phyloP scores from a whole-genome alignment of 768 basidiomycete species.

The Holtermannia corniformis region DNA sequence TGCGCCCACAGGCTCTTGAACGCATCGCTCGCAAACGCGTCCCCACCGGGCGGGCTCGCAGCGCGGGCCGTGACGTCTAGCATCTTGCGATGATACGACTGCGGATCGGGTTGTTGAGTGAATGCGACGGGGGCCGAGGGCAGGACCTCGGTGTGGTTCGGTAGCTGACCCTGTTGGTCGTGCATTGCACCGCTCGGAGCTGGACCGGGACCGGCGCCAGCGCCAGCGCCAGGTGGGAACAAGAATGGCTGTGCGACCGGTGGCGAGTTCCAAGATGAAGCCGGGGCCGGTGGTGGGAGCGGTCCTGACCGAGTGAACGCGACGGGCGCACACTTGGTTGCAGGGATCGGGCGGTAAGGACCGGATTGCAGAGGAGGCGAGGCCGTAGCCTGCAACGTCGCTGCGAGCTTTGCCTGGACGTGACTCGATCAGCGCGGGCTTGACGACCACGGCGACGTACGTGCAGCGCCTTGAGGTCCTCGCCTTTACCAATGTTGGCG shows the following conservation, averaged over 20 bases:
- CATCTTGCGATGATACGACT: not conserved
- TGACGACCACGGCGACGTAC: conserved; percentile 12
- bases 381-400: conserved; percentile 9
- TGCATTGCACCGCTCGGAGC: no score
- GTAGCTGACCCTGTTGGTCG: not conserved
- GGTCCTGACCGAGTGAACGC: conserved; percentile 9
- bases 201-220: no score
- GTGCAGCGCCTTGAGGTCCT: conserved; percentile 26
- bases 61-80: not conserved
- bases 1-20: conserved; percentile 29
- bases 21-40: conserved; percentile 29
- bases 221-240: no score
- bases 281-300: conserved; percentile 32
- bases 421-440: not conserved
- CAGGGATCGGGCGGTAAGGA: conserved; percentile 26
- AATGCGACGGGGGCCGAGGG: not conserved
- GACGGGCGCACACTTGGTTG: conserved; percentile 1
- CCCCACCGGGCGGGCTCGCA: conserved; percentile 28
- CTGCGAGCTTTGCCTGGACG: conserved; percentile 26
- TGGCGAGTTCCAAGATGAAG: conserved; percentile 33
- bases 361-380: conserved; percentile 5
- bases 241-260: no score
- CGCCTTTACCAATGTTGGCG: conserved; percentile 21
- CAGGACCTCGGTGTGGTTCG: not conserved
- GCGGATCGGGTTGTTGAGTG: no score